These are phyloP conservation scores for Metschnikowia cerradonensis DNA, from an alignment of 805 yeast species.

Conservation along the genomic window DNA sequence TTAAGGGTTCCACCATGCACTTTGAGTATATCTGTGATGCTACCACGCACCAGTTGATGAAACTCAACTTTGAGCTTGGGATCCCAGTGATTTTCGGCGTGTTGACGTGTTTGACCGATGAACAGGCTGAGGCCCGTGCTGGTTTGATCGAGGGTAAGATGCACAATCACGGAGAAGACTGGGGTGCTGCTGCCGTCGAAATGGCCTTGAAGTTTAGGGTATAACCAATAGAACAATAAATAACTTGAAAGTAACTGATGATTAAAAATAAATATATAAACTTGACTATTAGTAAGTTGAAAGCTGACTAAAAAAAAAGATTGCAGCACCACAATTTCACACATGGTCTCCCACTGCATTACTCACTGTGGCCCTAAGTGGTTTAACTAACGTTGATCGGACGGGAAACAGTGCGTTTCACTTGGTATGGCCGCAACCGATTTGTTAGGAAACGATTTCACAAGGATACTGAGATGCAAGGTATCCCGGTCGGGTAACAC, in stretches of 20 bases:
- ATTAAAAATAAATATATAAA: no score
- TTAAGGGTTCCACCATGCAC: constrained; percentile 97
- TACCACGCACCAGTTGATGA: constrained; percentile 81
- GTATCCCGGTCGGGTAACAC: no score
- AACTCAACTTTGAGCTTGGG: constrained; percentile 60
- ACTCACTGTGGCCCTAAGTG: no score
- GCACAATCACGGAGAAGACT: constrained; percentile 97
- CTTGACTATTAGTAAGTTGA: no score
- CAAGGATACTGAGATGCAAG: no score
- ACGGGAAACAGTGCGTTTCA: no score
- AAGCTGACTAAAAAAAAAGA: no score
- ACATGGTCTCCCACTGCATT: no score
- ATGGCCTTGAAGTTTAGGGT: constrained; percentile 50
- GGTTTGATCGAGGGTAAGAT: constrained; percentile 69
- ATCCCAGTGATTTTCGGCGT: constrained; percentile 91
- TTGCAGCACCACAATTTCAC: no score
- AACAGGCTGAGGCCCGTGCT: constrained; percentile 90
- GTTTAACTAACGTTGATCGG: no score
- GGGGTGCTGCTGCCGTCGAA: constrained; percentile 99
- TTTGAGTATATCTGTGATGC: constrained; percentile 95
- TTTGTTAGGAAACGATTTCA: no score
- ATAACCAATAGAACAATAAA: background rate
- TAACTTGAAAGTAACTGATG: no score
- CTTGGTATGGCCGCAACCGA: constrained; percentile 1
- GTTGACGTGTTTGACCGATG: constrained; percentile 88